Conservation (phyloP, 1,284 basidiomycete species). For the Xerocomus nothofagi region DNA sequence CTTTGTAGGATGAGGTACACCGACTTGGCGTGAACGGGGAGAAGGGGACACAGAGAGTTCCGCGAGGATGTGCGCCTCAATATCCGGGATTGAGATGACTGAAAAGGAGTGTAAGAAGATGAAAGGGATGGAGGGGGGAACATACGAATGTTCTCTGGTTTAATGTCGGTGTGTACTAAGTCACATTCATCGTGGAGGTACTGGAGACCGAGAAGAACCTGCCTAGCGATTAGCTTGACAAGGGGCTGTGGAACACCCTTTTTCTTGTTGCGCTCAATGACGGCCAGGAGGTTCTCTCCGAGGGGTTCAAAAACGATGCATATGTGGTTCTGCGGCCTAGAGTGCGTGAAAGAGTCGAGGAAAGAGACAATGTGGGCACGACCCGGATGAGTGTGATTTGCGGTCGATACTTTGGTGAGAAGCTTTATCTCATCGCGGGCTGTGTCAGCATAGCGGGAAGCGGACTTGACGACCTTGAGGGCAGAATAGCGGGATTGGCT, state of each 20-base stretch:
- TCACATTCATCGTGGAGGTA: conserved; percentile 91
- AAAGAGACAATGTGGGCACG: conserved; percentile 78
- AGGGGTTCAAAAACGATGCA: conserved; percentile 93
- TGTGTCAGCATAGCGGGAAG: conserved; percentile 81
- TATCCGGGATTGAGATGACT: conserved; percentile 78
- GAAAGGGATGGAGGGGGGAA: conserved; percentile 19
- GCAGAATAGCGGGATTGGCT: conserved; percentile 77
- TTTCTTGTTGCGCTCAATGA: conserved; percentile 86
- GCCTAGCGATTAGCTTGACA: conserved; percentile 81
- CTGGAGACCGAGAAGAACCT: conserved; percentile 85
- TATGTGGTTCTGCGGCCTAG: conserved; percentile 70
- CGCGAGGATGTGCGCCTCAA: conserved; percentile 66
- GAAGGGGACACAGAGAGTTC: conserved; percentile 66
- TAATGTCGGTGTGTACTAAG: conserved; percentile 86
- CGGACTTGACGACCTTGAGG: conserved; percentile 92
- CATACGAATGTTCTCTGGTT: conserved; percentile 85
- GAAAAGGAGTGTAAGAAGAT: conserved; percentile 12
- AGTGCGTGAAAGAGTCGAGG: conserved; percentile 81
- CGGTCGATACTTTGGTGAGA: conserved; percentile 72
- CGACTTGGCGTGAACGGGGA: conserved; percentile 70
- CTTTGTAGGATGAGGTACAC: conserved; percentile 58
- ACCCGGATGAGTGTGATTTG: conserved; percentile 70
- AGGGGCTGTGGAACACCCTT: conserved; percentile 79
- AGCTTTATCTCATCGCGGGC: conserved; percentile 91
- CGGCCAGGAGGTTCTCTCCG: conserved; percentile 82